A percentile compares a stretch with the other conserved stretches of the same genome.
Evolutionary conservation across 495 filamentous ascomycete species (phyloP).

Genomic region (Alectoria sarmentosa): DNA sequence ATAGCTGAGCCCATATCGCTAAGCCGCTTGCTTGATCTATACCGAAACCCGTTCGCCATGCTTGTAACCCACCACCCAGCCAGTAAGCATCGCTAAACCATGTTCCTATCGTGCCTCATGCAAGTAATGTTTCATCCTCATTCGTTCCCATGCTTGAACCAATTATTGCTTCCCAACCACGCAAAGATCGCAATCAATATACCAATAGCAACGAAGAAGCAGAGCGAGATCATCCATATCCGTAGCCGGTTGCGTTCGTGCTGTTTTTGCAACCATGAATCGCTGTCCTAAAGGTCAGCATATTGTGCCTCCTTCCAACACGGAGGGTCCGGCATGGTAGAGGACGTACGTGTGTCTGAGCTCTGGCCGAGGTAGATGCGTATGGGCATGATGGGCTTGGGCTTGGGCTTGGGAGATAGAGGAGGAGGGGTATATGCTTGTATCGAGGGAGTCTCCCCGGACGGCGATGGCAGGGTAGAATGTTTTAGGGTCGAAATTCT

Average conservation of each 20-base stretch:
- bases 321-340: no score
- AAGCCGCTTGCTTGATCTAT: conserved; percentile 1
- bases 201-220: conserved; percentile 32
- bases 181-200: conserved; percentile 31
- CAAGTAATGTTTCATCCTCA: background rate
- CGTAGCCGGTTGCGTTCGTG: conserved; percentile 30
- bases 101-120: background rate
- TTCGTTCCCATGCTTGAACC: conserved; percentile 14
- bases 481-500: conserved; percentile 24
- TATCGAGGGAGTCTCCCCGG: conserved; percentile 17
- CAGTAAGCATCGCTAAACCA: conserved; percentile 1
- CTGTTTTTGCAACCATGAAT: conserved; percentile 37
- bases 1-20: background rate
- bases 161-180: conserved; percentile 22
- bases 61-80: background rate
- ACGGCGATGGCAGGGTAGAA: conserved; percentile 22
- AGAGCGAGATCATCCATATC: conserved; percentile 36
- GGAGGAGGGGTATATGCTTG: conserved; percentile 17
- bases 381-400: background rate
- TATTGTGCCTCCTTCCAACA: background rate
- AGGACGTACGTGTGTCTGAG: conserved; percentile 14
- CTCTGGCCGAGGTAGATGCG: conserved; percentile 1
- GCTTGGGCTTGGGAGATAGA: conserved; percentile 11
- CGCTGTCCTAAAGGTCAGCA: conserved; percentile 25
- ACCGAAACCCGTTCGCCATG: background rate